A percentile compares a stretch with the other conserved stretches of the same genome.
These are phyloP conservation scores for Ceratocystis cubensis DNA, from an alignment of 2,329 filamentous ascomycete genomes.

Conservation along the genomic window DNA sequence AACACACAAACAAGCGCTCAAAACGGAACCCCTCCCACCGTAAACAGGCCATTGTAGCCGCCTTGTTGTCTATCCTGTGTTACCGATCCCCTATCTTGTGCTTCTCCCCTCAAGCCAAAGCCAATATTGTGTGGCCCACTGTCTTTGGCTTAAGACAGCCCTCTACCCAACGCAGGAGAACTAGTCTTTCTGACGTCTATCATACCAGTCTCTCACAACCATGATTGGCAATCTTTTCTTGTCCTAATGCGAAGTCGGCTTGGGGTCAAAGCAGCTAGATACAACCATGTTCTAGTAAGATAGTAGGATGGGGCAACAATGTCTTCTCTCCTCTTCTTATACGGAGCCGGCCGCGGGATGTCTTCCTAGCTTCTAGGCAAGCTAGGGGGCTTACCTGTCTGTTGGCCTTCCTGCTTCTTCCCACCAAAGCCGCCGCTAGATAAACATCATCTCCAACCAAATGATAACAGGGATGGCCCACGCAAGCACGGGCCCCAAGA, in stretches of 20 bases:
- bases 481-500: background rate
- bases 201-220: background rate
- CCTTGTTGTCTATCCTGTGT: background rate
- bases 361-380: background rate
- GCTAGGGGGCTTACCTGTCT: background rate
- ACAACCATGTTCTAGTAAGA: background rate
- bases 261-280: background rate
- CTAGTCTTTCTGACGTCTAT: background rate
- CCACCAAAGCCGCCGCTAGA: background rate
- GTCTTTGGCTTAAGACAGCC: background rate
- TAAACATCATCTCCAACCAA: background rate
- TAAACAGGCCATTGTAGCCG: conserved; percentile 6
- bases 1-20: background rate
- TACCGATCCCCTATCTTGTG: background rate
- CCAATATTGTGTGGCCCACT: background rate
- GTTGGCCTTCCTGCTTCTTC: background rate
- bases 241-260: conserved; percentile 4
- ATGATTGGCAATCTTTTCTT: background rate
- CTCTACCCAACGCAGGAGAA: no score
- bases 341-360: conserved; percentile 2
- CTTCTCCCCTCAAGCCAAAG: background rate
- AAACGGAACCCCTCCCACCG: background rate
- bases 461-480: conserved; percentile 2
- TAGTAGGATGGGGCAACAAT: background rate
- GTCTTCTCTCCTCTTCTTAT: background rate